Evolutionary conservation across 2,329 filamentous ascomycete genomes (phyloP).

Genomic region (Alternaria ethzedia): DNA sequence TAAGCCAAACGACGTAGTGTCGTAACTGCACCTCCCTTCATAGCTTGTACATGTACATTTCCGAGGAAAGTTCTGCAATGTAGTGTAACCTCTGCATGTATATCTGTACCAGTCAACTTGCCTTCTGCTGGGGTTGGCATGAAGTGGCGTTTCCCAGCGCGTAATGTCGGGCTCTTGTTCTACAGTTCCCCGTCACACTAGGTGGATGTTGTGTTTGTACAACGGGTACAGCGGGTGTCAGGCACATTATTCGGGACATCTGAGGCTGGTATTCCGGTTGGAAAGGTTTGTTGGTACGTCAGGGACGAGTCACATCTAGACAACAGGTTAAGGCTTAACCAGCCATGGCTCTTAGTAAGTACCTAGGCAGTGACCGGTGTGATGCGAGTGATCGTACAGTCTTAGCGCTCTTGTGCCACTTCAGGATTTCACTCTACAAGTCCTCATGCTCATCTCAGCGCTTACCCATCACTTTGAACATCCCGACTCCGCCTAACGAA

Average conservation of each 20-base stretch:
- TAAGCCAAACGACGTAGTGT: not conserved
- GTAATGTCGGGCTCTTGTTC: not conserved
- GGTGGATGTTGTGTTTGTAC: constrained; percentile 8
- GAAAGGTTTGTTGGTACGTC: not conserved
- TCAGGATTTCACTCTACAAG: not conserved
- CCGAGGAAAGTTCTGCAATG: not conserved
- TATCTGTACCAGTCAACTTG: not conserved
- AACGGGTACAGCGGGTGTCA: constrained; percentile 9
- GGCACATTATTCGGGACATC: not conserved
- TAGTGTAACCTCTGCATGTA: not conserved
- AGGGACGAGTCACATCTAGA: not conserved
- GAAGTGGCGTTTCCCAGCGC: constrained; percentile 9
- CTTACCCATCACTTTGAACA: not conserved
- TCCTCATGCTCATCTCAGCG: not conserved
- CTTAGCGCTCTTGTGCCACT: not conserved
- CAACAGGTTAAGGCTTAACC: not conserved
- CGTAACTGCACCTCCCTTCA: not conserved
- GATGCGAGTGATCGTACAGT: too few species aligned
- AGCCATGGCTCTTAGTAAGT: not conserved
- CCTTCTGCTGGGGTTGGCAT: not conserved
- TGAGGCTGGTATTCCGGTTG: not conserved
- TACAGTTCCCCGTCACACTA: not conserved
- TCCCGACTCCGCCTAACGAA: not conserved
- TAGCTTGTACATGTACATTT: not conserved
- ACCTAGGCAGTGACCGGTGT: not conserved